Conservation (phyloP, 805 yeast genomes). For the Candida pseudoglaebosa region DNA sequence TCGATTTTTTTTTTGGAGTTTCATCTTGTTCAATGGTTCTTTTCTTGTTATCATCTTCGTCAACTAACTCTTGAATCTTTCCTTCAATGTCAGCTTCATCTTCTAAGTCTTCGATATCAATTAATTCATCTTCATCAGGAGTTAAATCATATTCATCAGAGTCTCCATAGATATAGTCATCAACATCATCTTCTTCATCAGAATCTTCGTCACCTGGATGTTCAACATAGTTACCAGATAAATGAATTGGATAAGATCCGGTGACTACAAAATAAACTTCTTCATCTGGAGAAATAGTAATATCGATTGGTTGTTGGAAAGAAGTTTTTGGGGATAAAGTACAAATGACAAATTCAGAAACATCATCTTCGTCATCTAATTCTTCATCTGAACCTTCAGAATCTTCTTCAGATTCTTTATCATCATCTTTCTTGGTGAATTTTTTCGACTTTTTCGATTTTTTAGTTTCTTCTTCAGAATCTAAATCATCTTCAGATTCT, state of each 20-base stretch:
- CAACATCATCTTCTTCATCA: conserved; percentile 49
- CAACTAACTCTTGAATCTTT: conserved; percentile 71
- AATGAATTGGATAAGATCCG: conserved; percentile 90
- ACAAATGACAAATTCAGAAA: conserved; percentile 81
- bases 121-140: conserved; percentile 71
- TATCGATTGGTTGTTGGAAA: conserved; percentile 86
- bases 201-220: conserved; percentile 84
- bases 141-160: conserved; percentile 63
- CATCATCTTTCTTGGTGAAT: conserved; percentile 20
- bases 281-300: conserved; percentile 89
- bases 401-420: conserved; percentile 45
- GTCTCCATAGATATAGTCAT: conserved; percentile 29
- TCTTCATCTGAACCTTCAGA: conserved; percentile 52
- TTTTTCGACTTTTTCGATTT: conserved; percentile 19
- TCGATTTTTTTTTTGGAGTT: conserved; percentile 19
- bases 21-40: conserved; percentile 34
- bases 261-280: conserved; percentile 92
- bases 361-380: conserved; percentile 61
- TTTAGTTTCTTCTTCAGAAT: conserved; percentile 16
- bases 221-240: conserved; percentile 93
- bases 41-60: conserved; percentile 46
- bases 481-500: conserved; percentile 26
- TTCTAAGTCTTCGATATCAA: conserved; percentile 61
- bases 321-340: conserved; percentile 83
- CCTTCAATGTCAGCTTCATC: conserved; percentile 67